phyloP scores from a whole-genome alignment of 805 yeast species.

The Alloascoidea africana region DNA sequence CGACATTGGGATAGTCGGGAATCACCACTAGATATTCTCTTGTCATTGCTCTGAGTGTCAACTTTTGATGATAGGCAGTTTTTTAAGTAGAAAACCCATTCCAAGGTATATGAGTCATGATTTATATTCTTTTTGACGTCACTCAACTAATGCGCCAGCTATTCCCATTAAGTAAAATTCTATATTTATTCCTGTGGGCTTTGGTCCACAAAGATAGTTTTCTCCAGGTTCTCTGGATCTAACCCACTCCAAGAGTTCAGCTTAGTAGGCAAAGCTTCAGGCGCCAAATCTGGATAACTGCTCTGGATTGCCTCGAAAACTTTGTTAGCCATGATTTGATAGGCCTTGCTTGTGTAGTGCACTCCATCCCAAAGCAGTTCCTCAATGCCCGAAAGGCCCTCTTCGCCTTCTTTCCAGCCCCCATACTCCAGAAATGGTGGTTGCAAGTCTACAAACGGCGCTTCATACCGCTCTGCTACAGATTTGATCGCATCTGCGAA shows the following conservation, averaged over 20 bases:
- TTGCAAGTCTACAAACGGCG: conserved; percentile 48
- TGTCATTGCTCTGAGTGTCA: no score
- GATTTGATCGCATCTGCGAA: conserved; percentile 27
- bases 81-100: no score
- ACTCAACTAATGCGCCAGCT: no score
- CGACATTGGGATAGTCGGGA: conserved; percentile 46
- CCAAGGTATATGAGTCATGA: no score
- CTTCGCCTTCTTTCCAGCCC: conserved; percentile 23
- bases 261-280: conserved; percentile 15
- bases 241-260: conserved; percentile 19
- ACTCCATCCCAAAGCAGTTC: conserved; percentile 35
- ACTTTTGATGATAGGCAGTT: no score
- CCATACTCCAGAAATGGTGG: conserved; percentile 23
- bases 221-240: neutral
- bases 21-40: conserved; percentile 55
- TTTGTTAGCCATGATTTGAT: conserved; percentile 31
- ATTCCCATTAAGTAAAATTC: no score
- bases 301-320: conserved; percentile 22
- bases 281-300: conserved; percentile 31
- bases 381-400: conserved; percentile 10
- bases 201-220: neutral
- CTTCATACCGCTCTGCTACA: conserved; percentile 27
- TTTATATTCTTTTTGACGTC: no score
- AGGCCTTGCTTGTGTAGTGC: conserved; percentile 43
- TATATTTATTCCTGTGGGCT: no score